Conservation (phyloP, 805 yeast species). For the Myxozyma kluyveri region DNA sequence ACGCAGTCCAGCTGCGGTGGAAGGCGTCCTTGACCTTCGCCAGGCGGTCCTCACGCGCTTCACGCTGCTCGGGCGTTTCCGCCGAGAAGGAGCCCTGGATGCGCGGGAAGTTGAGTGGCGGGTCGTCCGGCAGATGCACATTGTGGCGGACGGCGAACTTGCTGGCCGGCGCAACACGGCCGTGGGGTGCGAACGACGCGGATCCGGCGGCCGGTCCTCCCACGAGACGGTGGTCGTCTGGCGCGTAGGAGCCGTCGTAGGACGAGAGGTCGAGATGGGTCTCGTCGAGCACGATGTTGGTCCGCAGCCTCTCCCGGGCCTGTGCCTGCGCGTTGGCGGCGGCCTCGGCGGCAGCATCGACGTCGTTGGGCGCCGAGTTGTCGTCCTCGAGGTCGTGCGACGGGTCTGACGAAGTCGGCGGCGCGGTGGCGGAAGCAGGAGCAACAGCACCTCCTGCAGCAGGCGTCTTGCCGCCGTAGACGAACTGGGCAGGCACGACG, state of each 20-base stretch:
- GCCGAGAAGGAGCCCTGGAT: slow-evolving; percentile 24
- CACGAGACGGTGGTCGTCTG: slow-evolving; percentile 14
- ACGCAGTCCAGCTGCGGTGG: slow-evolving; percentile 46
- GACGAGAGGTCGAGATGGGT: neutral
- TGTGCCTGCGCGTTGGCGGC: slow-evolving; percentile 1
- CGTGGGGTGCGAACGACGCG: slow-evolving; percentile 12
- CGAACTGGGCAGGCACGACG: slow-evolving; percentile 14
- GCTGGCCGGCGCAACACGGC: neutral
- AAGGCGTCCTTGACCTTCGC: slow-evolving; percentile 42
- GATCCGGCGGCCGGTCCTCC: slow-evolving; percentile 10
- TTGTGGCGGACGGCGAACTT: slow-evolving; percentile 22
- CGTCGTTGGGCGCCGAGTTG: neutral
- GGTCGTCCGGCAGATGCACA: slow-evolving; percentile 21
- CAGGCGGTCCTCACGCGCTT: slow-evolving; percentile 34
- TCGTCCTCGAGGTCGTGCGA: neutral
- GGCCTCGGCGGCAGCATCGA: slow-evolving; percentile 1
- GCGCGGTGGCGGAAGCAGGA: neutral
- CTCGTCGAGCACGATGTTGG: neutral
- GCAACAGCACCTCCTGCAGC: slow-evolving; percentile 3
- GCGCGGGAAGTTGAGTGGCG: slow-evolving; percentile 19
- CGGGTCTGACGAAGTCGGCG: too few relatives aligned
- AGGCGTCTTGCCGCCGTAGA: slow-evolving; percentile 1
- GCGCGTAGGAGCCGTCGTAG: slow-evolving; percentile 16
- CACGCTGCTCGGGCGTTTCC: slow-evolving; percentile 31
- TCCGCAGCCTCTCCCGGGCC: neutral